Percentiles rank a stretch among this genome's conserved stretches.
Evolutionary conservation across 2,329 filamentous ascomycete species (phyloP).

Genomic region (Trichoderma hamatum): DNA sequence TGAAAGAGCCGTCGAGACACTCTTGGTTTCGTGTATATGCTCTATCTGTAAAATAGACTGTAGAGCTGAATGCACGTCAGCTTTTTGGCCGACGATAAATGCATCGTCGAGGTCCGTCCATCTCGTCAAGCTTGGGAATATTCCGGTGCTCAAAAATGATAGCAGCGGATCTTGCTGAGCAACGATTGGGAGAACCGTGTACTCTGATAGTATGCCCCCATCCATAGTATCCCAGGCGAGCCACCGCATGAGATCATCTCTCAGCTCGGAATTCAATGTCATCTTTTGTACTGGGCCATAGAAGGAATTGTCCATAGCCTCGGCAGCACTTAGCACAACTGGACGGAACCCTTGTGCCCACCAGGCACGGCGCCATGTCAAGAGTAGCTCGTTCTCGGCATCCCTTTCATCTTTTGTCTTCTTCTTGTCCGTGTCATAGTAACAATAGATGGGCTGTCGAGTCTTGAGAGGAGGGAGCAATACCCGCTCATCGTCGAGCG

Average conservation of each 20-base stretch:
- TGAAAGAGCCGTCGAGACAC: constrained; percentile 64
- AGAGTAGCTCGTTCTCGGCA: constrained; percentile 76
- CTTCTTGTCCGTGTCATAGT: constrained; percentile 72
- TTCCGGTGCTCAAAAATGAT: constrained; percentile 71
- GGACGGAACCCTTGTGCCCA: constrained; percentile 93
- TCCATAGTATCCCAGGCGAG: constrained; percentile 92
- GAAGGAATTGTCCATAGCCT: constrained; percentile 80
- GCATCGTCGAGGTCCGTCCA: constrained; percentile 73
- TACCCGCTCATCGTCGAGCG: constrained; percentile 78
- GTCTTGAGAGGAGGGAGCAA: constrained; percentile 76
- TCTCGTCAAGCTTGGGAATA: constrained; percentile 72
- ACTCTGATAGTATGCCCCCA: constrained; percentile 77
- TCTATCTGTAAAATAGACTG: constrained; percentile 60
- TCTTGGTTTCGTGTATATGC: constrained; percentile 59
- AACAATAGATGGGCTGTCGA: constrained; percentile 83
- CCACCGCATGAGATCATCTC: constrained; percentile 78
- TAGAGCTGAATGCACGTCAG: constrained; percentile 65
- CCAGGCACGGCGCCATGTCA: constrained; percentile 92
- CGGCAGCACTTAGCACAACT: constrained; percentile 74
- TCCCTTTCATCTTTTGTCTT: constrained; percentile 67
- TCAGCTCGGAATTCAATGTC: constrained; percentile 63
- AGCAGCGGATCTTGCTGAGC: constrained; percentile 72
- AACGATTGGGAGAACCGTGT: constrained; percentile 83
- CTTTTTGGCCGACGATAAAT: constrained; percentile 71
- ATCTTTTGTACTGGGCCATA: constrained; percentile 70